These are phyloP conservation scores for Kandelia obovata DNA, from an alignment of 345 rosid species.

Conservation along the genomic window DNA sequence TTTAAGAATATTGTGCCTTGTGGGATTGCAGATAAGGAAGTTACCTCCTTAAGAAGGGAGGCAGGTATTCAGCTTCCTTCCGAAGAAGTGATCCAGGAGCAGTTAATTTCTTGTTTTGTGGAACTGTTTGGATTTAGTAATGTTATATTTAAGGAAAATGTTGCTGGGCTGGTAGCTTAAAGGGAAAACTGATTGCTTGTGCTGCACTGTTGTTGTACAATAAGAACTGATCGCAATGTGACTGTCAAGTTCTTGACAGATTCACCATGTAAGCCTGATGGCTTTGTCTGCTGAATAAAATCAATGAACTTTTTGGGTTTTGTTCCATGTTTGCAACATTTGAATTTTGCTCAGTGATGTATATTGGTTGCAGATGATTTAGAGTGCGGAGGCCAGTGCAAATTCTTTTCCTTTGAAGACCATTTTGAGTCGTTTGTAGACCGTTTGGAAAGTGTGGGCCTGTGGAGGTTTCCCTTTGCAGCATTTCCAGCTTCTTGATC, in stretches of 20 bases:
- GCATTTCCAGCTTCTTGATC: no score
- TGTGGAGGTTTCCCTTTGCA: no score
- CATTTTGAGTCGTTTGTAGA: neutral
- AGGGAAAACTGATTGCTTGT: conserved; percentile 14
- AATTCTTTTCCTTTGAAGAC: neutral
- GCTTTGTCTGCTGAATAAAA: conserved; percentile 7
- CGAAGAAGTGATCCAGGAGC: conserved; percentile 69
- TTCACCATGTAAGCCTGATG: neutral
- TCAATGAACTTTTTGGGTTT: neutral
- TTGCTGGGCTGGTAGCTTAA: conserved; percentile 25
- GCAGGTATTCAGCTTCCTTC: conserved; percentile 51
- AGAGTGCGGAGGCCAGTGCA: neutral
- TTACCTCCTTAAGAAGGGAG: conserved; percentile 77
- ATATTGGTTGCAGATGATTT: no score
- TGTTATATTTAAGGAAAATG: conserved; percentile 49
- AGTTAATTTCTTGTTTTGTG: conserved; percentile 72
- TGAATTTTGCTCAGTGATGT: neutral
- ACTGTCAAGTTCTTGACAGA: conserved; percentile 11
- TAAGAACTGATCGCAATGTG: conserved; percentile 12
- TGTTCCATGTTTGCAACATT: neutral
- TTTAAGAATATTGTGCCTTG: conserved; percentile 91
- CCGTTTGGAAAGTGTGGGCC: no score
- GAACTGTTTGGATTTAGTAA: conserved; percentile 45
- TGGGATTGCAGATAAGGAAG: conserved; percentile 82
- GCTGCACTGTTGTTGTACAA: conserved; percentile 27